Base-by-base conservation (phyloP, 345 rosid species). In the Camelina hispida region DNA sequence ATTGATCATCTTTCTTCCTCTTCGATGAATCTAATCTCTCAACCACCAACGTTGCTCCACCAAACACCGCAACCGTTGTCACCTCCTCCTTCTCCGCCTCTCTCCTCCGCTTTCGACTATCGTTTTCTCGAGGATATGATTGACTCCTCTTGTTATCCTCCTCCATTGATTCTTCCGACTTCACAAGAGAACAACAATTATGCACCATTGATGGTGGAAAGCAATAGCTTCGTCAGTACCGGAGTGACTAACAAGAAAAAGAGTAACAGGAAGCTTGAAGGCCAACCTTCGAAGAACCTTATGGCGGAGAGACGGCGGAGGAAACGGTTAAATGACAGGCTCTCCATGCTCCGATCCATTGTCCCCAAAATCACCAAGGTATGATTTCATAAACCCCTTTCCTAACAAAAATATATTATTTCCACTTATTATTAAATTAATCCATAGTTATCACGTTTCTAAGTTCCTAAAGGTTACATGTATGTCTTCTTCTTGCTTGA, bases 251-350 rank as follows among this genome's bases (percentile, higher is more conserved):
- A 52, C 32, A 83, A 72, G 75, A 73, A 35, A 20, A 84, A 80
- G 81, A 50, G 84, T 16, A 90, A 20, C 0, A 62, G 78, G 83
- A 90, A 78, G 54, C 18, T 85, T 66, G 88, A 82, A 64, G 96
- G 96, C 15, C 96, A 90, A 72, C 96, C 96, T 1, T 90, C 93
- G 4, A 88, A 90, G 87, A 90, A 90, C 79, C 60, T 87, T 25
- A 87, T 87, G 93, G 94, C 94, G 0, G 96, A 89, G 74, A 80
- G 93, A 69, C 86, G 95, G 60, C 77, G 91, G 71, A 85, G 93
- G 70, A 88, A 89, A 82, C 71, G 95, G 18, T 76, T 91, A 40
- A 88, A 88, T 73, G 93, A 86, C 46, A 72, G 91, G 18, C 90
- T 89, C 52, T 86, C 91, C 22, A 89, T 88, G 91, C 86, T 90